Conservation (phyloP, 495 filamentous ascomycete genomes). For the Jackrogersella multiformis region DNA sequence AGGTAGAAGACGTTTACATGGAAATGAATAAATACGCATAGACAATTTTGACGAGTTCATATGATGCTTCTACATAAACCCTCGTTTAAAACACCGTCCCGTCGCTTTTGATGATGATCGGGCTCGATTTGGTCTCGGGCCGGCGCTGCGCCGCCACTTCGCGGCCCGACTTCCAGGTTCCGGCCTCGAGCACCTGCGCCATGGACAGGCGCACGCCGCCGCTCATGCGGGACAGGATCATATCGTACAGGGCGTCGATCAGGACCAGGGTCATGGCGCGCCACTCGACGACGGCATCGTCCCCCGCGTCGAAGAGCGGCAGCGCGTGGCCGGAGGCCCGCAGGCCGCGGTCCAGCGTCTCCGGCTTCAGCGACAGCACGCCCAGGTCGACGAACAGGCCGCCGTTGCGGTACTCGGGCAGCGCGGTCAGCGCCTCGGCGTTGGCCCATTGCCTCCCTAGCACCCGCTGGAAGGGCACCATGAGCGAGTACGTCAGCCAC, state of each 20-base stretch:
- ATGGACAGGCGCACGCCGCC: constrained; percentile 77
- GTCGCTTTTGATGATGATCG: constrained; percentile 93
- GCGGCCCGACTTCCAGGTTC: constrained; percentile 94
- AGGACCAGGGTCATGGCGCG: constrained; percentile 81
- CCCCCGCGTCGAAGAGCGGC: constrained; percentile 53
- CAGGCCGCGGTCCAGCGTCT: constrained; percentile 48
- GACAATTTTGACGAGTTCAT: too few species aligned
- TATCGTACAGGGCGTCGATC: constrained; percentile 61
- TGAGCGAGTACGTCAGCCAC: constrained; percentile 87
- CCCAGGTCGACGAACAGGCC: constrained; percentile 84
- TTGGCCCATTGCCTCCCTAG: constrained; percentile 79
- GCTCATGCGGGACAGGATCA: not conserved
- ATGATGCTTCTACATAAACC: too few species aligned
- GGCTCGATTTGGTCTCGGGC: constrained; percentile 94
- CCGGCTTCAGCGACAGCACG: constrained; percentile 73
- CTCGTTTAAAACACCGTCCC: constrained; percentile 85
- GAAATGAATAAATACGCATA: too few species aligned
- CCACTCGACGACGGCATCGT: constrained; percentile 89
- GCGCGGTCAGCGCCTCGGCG: constrained; percentile 77
- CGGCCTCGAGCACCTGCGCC: constrained; percentile 84
- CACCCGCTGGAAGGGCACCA: constrained; percentile 85
- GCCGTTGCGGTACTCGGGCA: constrained; percentile 88
- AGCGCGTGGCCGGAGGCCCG: not conserved
- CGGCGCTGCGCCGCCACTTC: constrained; percentile 93
- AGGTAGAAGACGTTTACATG: too few species aligned